Evolutionary conservation across 2,329 filamentous ascomycete species (phyloP).

Genomic region (Lomentospora prolificans): DNA sequence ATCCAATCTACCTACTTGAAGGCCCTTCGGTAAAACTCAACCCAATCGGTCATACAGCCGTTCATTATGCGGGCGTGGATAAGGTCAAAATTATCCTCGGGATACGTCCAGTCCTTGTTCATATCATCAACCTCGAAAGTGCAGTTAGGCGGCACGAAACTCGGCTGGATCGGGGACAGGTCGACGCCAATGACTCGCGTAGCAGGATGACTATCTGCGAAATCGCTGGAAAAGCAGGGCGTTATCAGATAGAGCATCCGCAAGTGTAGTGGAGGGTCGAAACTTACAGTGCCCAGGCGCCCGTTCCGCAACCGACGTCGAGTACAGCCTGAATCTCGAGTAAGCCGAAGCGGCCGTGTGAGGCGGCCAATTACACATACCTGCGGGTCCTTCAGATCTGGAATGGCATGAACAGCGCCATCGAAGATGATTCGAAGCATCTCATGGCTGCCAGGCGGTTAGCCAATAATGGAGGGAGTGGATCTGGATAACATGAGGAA

Average conservation of each 20-base stretch:
- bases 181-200: constrained; percentile 43
- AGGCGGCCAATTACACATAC: no score
- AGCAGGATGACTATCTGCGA: constrained; percentile 32
- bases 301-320: constrained; percentile 26
- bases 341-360: not conserved
- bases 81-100: constrained; percentile 42
- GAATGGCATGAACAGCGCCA: not conserved
- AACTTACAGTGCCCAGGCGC: constrained; percentile 25
- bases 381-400: not conserved
- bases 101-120: constrained; percentile 38
- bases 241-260: no score
- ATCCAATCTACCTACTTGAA: constrained; percentile 24
- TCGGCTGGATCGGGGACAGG: constrained; percentile 49
- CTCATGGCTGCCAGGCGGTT: no score
- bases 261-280: not conserved
- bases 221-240: constrained; percentile 1
- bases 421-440: not conserved
- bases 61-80: constrained; percentile 46
- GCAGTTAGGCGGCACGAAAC: constrained; percentile 49
- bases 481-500: not conserved
- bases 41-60: constrained; percentile 44
- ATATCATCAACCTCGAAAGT: constrained; percentile 56
- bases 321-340: constrained; percentile 17
- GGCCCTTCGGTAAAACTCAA: constrained; percentile 36
- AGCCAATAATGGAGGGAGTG: no score